A percentile compares a stretch with the other conserved stretches of the same genome.
Evolutionary conservation across 805 yeast genomes (phyloP).

Genomic region (Candida boleticola): DNA sequence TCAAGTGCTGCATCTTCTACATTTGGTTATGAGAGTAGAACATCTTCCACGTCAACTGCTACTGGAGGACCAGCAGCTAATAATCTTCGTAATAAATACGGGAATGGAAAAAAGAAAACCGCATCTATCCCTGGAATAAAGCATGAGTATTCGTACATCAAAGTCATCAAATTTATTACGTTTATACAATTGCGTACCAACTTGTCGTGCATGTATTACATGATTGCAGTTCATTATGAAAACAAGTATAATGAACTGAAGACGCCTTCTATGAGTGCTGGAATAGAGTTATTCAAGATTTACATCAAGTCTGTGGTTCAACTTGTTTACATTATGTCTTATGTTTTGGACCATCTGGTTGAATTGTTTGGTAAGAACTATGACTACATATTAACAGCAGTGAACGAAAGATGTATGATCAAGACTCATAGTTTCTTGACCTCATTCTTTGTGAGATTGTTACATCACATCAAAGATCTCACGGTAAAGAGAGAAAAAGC

Average conservation of each 20-base stretch:
- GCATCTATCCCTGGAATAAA: slow-evolving; percentile 9
- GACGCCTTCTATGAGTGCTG: slow-evolving; percentile 33
- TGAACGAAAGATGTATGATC: slow-evolving; percentile 38
- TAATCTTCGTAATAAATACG: not conserved
- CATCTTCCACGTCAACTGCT: slow-evolving; percentile 1
- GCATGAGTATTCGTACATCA: slow-evolving; percentile 28
- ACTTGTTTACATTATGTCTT: slow-evolving; percentile 41
- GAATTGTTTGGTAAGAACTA: slow-evolving; percentile 40
- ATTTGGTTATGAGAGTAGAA: not conserved
- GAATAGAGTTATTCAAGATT: slow-evolving; percentile 41
- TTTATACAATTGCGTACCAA: slow-evolving; percentile 39
- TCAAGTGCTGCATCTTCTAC: not conserved
- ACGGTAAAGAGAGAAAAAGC: slow-evolving; percentile 13
- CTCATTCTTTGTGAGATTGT: slow-evolving; percentile 36
- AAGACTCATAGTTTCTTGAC: slow-evolving; percentile 39
- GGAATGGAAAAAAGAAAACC: not conserved
- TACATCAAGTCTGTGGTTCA: slow-evolving; percentile 41
- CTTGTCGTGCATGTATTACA: slow-evolving; percentile 38
- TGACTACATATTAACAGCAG: slow-evolving; percentile 36
- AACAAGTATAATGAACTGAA: slow-evolving; percentile 25
- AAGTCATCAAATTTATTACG: slow-evolving; percentile 33
- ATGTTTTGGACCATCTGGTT: slow-evolving; percentile 40
- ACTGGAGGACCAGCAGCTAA: not conserved
- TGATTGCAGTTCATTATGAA: slow-evolving; percentile 42
- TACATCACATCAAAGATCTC: slow-evolving; percentile 36